phyloP scores from a whole-genome alignment of 2,329 filamentous ascomycete species.

The Xylaria sp. region DNA sequence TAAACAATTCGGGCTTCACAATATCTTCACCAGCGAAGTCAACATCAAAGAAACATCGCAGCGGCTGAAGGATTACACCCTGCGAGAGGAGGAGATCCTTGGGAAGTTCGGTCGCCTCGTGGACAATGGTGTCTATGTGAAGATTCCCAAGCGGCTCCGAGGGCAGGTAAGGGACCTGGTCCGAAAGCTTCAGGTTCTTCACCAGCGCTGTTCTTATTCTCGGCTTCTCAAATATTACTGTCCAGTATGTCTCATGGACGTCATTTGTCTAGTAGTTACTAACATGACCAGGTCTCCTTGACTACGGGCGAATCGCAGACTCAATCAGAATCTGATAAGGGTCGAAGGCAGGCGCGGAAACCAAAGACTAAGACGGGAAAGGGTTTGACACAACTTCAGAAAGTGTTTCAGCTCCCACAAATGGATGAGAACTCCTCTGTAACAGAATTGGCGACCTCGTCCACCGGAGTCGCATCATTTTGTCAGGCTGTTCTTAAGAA shows the following conservation, averaged over 20 bases:
- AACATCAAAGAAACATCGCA: conserved; percentile 75
- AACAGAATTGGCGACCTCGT: conserved; percentile 74
- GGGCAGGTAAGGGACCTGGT: conserved; percentile 70
- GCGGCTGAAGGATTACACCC: conserved; percentile 83
- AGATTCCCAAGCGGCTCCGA: conserved; percentile 74
- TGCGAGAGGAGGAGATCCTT: conserved; percentile 84
- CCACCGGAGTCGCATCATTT: conserved; percentile 81
- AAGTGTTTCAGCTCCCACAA: conserved; percentile 33
- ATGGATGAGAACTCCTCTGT: conserved; percentile 63
- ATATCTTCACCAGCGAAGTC: conserved; percentile 82
- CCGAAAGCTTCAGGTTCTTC: conserved; percentile 74
- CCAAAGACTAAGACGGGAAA: conserved; percentile 28
- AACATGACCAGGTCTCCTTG: conserved; percentile 36
- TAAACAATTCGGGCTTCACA: conserved; percentile 87
- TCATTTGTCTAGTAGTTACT: conserved; percentile 30
- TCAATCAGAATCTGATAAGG: conserved; percentile 24
- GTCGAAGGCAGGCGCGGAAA: conserved; percentile 34
- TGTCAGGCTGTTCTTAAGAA: conserved; percentile 80
- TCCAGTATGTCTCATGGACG: conserved; percentile 55
- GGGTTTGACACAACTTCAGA: conserved; percentile 39
- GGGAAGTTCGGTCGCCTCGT: conserved; percentile 50
- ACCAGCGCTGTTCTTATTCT: conserved; percentile 81
- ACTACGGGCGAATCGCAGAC: conserved; percentile 28
- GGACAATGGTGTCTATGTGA: conserved; percentile 44
- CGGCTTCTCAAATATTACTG: conserved; percentile 85